These are phyloP conservation scores for Tuctoria greenei DNA, from an alignment of 176 grass and related monocot species.

Conservation along the genomic window DNA sequence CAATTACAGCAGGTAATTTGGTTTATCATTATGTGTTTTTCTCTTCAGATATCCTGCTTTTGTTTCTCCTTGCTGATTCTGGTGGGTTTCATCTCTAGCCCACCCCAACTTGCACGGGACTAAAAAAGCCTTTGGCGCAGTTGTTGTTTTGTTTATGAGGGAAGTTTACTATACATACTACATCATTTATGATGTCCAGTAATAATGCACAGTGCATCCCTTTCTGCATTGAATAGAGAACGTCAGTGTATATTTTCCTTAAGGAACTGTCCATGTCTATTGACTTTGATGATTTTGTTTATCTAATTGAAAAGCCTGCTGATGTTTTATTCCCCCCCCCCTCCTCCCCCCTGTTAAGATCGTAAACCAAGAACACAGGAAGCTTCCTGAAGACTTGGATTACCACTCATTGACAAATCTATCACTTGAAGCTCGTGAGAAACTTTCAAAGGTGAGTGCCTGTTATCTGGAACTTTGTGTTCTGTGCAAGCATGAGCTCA, in stretches of 20 bases:
- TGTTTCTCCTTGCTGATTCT: no score
- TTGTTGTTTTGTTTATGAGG: background rate
- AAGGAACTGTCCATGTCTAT: constrained; percentile 3
- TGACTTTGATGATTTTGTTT: constrained; percentile 23
- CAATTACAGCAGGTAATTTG: constrained; percentile 85
- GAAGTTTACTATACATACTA: background rate
- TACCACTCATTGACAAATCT: constrained; percentile 88
- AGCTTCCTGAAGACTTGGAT: constrained; percentile 87
- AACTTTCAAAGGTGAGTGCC: constrained; percentile 84
- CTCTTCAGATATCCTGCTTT: background rate
- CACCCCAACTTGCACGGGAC: no score
- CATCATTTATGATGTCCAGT: constrained; percentile 4
- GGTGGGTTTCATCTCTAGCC: no score
- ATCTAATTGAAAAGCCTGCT: constrained; percentile 7
- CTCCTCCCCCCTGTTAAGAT: constrained; percentile 46
- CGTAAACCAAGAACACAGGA: constrained; percentile 91
- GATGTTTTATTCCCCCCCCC: background rate
- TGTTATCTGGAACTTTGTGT: background rate
- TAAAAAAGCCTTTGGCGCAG: no score
- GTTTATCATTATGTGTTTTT: constrained; percentile 8
- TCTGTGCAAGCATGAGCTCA: background rate
- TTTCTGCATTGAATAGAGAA: constrained; percentile 7
- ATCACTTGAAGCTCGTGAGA: constrained; percentile 88
- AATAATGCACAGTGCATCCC: background rate
- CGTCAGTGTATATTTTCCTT: background rate